These are phyloP conservation scores for Hygrophoropsis aurantiaca DNA, from an alignment of 768 basidiomycete genomes.

Conservation along the genomic window DNA sequence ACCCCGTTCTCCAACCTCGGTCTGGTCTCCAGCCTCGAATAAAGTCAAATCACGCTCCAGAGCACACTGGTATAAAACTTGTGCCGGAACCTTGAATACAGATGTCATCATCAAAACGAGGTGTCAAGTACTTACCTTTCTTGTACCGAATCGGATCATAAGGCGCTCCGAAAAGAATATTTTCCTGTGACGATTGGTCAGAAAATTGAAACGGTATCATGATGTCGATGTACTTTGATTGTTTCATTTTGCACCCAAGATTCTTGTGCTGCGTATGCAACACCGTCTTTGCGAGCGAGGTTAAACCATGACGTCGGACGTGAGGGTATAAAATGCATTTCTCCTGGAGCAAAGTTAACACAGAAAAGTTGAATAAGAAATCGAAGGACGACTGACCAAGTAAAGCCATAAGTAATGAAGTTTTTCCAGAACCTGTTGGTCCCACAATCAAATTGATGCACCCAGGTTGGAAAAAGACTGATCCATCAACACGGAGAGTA, in stretches of 20 bases:
- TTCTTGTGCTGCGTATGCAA: slow-evolving; percentile 80
- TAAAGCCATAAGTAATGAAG: slow-evolving; percentile 61
- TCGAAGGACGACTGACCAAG: slow-evolving; percentile 29
- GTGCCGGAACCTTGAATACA: not conserved
- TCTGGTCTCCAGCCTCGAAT: slow-evolving; percentile 59
- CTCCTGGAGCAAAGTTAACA: slow-evolving; percentile 19
- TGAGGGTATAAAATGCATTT: slow-evolving; percentile 60
- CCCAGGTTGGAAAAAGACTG: slow-evolving; percentile 51
- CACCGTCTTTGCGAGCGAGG: slow-evolving; percentile 62
- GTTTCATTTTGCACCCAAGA: slow-evolving; percentile 83
- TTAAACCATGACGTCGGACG: slow-evolving; percentile 59
- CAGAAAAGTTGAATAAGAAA: slow-evolving; percentile 4
- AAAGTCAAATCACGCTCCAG: slow-evolving; percentile 41
- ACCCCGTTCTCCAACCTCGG: slow-evolving; percentile 71
- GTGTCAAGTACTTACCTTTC: slow-evolving; percentile 24
- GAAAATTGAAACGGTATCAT: no score
- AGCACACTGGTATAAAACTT: slow-evolving; percentile 36
- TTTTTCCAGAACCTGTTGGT: slow-evolving; percentile 59
- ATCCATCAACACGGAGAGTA: slow-evolving; percentile 46
- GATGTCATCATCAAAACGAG: not conserved
- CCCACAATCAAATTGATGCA: slow-evolving; percentile 57
- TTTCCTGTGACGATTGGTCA: slow-evolving; percentile 29
- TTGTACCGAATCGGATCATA: slow-evolving; percentile 41
- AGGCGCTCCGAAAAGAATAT: slow-evolving; percentile 41
- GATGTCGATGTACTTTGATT: slow-evolving; percentile 42